Percentiles rank a stretch among this genome's conserved stretches.
Evolutionary conservation across 2,329 filamentous ascomycete genomes (phyloP).

Genomic region (Trichoderma sp.): DNA sequence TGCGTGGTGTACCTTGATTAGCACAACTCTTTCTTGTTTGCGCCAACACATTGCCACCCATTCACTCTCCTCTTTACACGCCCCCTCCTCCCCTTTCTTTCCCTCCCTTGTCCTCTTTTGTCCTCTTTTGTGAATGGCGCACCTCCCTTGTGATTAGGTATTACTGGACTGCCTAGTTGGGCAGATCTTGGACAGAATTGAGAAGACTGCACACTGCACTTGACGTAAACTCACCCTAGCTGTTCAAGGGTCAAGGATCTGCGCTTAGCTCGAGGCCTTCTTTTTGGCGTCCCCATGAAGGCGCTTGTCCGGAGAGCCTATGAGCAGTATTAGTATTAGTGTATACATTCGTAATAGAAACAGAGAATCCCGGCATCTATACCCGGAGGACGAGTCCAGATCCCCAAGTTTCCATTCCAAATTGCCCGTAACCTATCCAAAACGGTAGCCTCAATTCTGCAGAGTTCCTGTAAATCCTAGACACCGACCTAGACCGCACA

Average conservation of each 20-base stretch:
- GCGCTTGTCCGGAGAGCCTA: neutral
- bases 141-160: neutral
- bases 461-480: neutral
- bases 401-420: neutral
- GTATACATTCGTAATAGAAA: neutral
- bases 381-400: neutral
- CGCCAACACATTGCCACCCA: conserved; percentile 2
- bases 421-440: neutral
- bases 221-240: neutral
- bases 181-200: conserved; percentile 3
- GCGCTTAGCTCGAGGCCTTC: neutral
- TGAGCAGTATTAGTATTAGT: neutral
- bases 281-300: neutral
- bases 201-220: neutral
- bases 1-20: conserved; percentile 1
- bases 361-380: neutral
- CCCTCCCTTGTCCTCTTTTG: neutral
- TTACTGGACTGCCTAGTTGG: neutral
- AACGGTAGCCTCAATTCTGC: neutral
- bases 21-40: neutral
- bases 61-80: neutral
- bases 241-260: neutral
- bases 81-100: neutral
- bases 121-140: neutral
- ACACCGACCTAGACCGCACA: neutral